A percentile compares a stretch with the other conserved stretches of the same genome.
phyloP scores from a whole-genome alignment of 2,329 filamentous ascomycete species.

The Periglandula ipomoeae region DNA sequence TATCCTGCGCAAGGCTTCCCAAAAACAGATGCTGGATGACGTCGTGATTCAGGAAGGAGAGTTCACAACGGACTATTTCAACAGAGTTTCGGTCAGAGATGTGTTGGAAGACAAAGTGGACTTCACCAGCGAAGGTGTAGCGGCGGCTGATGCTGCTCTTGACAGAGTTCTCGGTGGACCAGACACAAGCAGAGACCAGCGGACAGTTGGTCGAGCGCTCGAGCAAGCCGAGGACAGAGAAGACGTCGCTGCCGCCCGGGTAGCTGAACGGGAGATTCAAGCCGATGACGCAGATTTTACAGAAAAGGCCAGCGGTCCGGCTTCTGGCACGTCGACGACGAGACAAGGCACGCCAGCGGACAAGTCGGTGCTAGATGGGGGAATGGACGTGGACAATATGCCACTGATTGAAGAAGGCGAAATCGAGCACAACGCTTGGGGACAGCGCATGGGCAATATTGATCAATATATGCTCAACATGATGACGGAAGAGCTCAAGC shows the following conservation, averaged over 20 bases:
- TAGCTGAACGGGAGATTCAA: slow-evolving; percentile 81
- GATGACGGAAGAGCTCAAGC: slow-evolving; percentile 54
- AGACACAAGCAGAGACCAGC: slow-evolving; percentile 51
- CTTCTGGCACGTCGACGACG: slow-evolving; percentile 40
- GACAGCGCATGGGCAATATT: slow-evolving; percentile 48
- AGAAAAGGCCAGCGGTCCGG: slow-evolving; percentile 44
- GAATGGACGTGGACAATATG: slow-evolving; percentile 21
- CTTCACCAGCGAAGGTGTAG: slow-evolving; percentile 39
- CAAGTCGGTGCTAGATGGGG: slow-evolving; percentile 24
- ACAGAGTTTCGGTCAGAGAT: slow-evolving; percentile 64
- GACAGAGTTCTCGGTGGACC: slow-evolving; percentile 70
- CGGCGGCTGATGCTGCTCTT: slow-evolving; percentile 73
- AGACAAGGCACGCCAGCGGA: slow-evolving; percentile 42
- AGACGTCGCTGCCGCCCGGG: slow-evolving; percentile 78
- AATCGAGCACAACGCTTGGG: slow-evolving; percentile 50
- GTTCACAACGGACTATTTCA: slow-evolving; percentile 95
- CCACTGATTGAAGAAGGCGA: slow-evolving; percentile 21
- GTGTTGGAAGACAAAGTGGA: slow-evolving; percentile 55
- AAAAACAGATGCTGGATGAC: slow-evolving; percentile 96
- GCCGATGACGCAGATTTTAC: slow-evolving; percentile 81
- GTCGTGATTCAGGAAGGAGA: slow-evolving; percentile 97
- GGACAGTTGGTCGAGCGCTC: slow-evolving; percentile 60
- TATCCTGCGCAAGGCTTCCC: slow-evolving; percentile 89
- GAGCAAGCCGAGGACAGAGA: slow-evolving; percentile 89
- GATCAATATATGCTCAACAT: slow-evolving; percentile 68